Conservation (phyloP, 768 basidiomycete genomes). For the Boletus rufocinnamomeus region DNA sequence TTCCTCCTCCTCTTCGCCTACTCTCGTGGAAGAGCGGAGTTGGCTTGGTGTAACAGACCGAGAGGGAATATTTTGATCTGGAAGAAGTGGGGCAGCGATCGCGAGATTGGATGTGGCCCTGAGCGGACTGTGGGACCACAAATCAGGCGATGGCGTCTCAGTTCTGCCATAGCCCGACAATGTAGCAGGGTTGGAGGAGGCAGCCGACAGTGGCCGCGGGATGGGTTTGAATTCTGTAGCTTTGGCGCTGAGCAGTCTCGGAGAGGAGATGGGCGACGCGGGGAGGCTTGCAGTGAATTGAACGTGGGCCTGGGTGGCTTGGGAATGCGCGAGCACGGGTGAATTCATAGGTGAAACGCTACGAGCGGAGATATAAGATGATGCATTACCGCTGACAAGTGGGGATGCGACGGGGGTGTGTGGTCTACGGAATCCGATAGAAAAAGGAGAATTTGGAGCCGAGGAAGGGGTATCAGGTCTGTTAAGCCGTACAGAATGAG, state of each 20-base stretch:
- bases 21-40: conserved; percentile 62
- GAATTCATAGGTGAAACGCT: conserved; percentile 64
- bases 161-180: conserved; percentile 50
- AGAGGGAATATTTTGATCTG: conserved; percentile 55
- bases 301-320: conserved; percentile 53
- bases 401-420: conserved; percentile 81
- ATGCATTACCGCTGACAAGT: conserved; percentile 55
- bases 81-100: conserved; percentile 86
- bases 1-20: conserved; percentile 67
- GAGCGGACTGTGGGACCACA: conserved; percentile 77
- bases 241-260: conserved; percentile 85
- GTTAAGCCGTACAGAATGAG: conserved; percentile 64
- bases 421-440: conserved; percentile 71
- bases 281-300: conserved; percentile 82
- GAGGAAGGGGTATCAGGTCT: conserved; percentile 78
- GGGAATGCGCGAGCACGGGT: conserved; percentile 60
- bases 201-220: conserved; percentile 72
- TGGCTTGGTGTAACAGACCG: conserved; percentile 71
- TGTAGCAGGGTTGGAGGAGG: conserved; percentile 58
- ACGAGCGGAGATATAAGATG: conserved; percentile 57
- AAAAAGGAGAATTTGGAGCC: conserved; percentile 75
- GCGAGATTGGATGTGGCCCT: conserved; percentile 83
- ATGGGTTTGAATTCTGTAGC: conserved; percentile 88
- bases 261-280: conserved; percentile 82
- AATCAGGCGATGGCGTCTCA: conserved; percentile 86